Evolutionary conservation across 768 basidiomycete genomes (phyloP).

Genomic region (Suillus tomentosus): DNA sequence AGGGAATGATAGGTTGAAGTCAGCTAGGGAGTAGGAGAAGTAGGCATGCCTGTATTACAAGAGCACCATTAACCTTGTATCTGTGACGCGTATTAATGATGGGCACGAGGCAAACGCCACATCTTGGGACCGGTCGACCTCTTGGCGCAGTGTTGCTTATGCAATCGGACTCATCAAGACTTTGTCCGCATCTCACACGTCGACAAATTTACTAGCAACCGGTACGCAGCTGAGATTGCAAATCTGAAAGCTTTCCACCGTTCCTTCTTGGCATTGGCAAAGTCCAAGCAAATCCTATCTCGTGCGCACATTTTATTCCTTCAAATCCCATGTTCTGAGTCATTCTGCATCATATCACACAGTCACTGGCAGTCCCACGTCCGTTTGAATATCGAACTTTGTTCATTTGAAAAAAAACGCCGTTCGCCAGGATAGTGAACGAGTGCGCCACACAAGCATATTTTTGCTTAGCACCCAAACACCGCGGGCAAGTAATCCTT

Average conservation of each 20-base stretch:
- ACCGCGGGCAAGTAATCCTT: conserved; percentile 1
- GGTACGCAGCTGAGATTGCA: background rate
- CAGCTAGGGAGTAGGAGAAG: background rate
- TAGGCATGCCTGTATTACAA: background rate
- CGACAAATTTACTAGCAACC: background rate
- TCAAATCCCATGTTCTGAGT: background rate
- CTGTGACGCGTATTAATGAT: background rate
- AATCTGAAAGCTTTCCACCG: background rate
- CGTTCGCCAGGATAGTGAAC: background rate
- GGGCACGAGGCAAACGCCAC: background rate
- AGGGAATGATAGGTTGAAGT: background rate
- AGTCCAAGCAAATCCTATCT: background rate
- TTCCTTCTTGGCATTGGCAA: background rate
- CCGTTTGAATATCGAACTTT: background rate
- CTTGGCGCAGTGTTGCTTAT: background rate
- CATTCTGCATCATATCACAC: background rate
- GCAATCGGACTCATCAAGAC: background rate
- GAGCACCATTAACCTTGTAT: background rate
- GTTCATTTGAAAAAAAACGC: conserved; percentile 1
- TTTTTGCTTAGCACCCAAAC: conserved; percentile 1
- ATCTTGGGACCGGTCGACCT: no score
- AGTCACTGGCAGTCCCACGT: background rate
- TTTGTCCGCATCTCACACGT: background rate
- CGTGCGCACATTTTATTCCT: background rate
- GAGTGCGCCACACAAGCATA: background rate